Percentiles rank a stretch among this genome's conserved stretches.
These are phyloP conservation scores for Neonectria faginata DNA, from an alignment of 2,329 filamentous ascomycete genomes.

Conservation along the genomic window DNA sequence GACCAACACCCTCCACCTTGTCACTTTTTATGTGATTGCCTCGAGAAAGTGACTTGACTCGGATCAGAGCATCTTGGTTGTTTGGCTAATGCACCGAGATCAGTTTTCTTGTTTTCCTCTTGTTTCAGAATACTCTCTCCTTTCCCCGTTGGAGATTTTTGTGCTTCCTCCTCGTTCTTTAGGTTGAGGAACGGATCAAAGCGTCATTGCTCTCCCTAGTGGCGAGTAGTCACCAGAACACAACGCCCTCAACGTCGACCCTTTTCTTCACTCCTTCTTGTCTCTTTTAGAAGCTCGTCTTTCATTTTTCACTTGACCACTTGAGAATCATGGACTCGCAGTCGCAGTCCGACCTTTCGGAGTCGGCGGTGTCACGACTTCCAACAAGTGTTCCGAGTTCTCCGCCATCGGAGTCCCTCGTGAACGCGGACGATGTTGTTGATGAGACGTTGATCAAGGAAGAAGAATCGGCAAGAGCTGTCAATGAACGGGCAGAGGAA, in stretches of 20 bases:
- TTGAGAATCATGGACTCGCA: slow-evolving; percentile 44
- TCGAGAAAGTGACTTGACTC: slow-evolving; percentile 22
- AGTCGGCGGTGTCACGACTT: slow-evolving; percentile 46
- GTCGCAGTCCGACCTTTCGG: slow-evolving; percentile 47
- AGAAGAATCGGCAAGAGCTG: slow-evolving; percentile 50
- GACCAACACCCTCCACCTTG: not conserved
- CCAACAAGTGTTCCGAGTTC: slow-evolving; percentile 55
- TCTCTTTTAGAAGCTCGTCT: not conserved
- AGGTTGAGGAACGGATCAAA: slow-evolving; percentile 33
- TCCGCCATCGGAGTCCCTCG: slow-evolving; percentile 46
- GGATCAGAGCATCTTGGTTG: slow-evolving; percentile 1
- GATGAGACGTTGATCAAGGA: slow-evolving; percentile 50
- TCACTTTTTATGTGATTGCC: slow-evolving; percentile 25
- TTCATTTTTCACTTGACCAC: not conserved
- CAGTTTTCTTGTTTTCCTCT: not conserved
- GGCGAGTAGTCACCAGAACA: slow-evolving; percentile 19
- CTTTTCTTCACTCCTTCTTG: not conserved
- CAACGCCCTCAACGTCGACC: not conserved
- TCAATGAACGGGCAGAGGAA: slow-evolving; percentile 63
- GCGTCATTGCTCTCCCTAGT: slow-evolving; percentile 39
- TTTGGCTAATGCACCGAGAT: not conserved
- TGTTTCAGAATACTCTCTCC: not conserved
- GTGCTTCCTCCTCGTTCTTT: slow-evolving; percentile 19
- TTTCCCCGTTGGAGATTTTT: not conserved
- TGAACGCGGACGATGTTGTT: slow-evolving; percentile 35